These are phyloP conservation scores for Bonia amplexicaulis DNA, from an alignment of 176 grass and related monocot genomes.

Conservation along the genomic window DNA sequence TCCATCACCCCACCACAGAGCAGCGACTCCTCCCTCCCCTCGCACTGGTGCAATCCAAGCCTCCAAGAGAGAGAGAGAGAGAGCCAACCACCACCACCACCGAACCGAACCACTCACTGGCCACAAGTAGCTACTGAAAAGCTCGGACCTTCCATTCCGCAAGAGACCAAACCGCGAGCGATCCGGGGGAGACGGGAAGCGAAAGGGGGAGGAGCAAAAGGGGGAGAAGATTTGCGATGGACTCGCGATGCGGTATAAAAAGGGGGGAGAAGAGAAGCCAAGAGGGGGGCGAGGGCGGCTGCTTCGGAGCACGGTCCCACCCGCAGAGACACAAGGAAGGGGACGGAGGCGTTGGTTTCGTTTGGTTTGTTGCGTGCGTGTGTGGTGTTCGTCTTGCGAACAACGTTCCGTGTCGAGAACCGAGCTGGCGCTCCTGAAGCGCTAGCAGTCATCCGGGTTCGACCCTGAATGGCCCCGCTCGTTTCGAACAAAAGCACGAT, in stretches of 20 bases:
- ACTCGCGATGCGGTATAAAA: conserved; percentile 31
- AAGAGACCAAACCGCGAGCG: background rate
- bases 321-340: background rate
- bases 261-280: background rate
- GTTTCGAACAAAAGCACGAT: no score
- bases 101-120: background rate
- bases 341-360: background rate
- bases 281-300: background rate
- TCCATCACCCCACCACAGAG: conserved; percentile 39
- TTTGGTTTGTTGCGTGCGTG: background rate
- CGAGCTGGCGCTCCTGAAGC: no score
- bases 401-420: background rate
- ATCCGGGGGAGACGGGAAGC: conserved; percentile 35
- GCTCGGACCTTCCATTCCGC: conserved; percentile 25
- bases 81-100: conserved; percentile 7
- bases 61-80: background rate
- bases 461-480: no score
- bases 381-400: conserved; percentile 15
- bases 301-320: conserved; percentile 38
- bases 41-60: conserved; percentile 23
- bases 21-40: background rate
- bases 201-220: background rate
- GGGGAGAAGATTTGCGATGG: conserved; percentile 23
- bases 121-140: conserved; percentile 15
- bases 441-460: no score